phyloP scores from a whole-genome alignment of 2,329 filamentous ascomycete species.

The Diaporthe batatas region DNA sequence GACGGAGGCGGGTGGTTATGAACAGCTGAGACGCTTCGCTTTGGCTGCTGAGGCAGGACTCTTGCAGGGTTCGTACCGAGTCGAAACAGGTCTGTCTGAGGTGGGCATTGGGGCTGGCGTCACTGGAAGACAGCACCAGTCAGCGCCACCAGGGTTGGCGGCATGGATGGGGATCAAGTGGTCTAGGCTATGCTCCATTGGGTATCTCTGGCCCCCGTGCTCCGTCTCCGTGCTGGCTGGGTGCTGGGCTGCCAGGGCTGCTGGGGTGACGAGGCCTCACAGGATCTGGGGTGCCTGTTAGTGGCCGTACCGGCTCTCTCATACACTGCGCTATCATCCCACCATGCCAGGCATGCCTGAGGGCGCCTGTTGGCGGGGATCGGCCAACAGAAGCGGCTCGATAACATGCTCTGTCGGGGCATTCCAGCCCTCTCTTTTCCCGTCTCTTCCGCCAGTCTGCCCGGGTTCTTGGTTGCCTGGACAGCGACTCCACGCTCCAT shows the following conservation, averaged over 20 bases:
- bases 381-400: slow-evolving; percentile 10
- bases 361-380: too few species aligned
- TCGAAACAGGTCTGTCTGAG: slow-evolving; percentile 38
- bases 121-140: slow-evolving; percentile 31
- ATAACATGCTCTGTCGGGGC: background rate
- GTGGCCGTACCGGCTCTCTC: background rate
- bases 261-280: slow-evolving; percentile 29
- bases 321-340: background rate
- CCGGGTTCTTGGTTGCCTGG: slow-evolving; percentile 16
- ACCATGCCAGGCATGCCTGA: background rate
- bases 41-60: slow-evolving; percentile 33
- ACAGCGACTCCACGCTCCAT: background rate
- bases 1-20: slow-evolving; percentile 36
- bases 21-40: slow-evolving; percentile 37
- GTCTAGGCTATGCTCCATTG: slow-evolving; percentile 10
- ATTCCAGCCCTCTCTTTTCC: slow-evolving; percentile 32
- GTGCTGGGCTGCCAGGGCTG: slow-evolving; percentile 26
- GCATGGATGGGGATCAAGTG: slow-evolving; percentile 15
- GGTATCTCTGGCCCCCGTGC: slow-evolving; percentile 1
- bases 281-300: slow-evolving; percentile 21
- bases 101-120: slow-evolving; percentile 33
- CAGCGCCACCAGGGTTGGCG: slow-evolving; percentile 24
- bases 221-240: slow-evolving; percentile 26
- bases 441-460: background rate
- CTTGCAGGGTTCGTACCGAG: slow-evolving; percentile 34